These are phyloP conservation scores for Euptelea pleiosperma DNA, from an alignment of 164 flowering plant genomes.

Conservation along the genomic window DNA sequence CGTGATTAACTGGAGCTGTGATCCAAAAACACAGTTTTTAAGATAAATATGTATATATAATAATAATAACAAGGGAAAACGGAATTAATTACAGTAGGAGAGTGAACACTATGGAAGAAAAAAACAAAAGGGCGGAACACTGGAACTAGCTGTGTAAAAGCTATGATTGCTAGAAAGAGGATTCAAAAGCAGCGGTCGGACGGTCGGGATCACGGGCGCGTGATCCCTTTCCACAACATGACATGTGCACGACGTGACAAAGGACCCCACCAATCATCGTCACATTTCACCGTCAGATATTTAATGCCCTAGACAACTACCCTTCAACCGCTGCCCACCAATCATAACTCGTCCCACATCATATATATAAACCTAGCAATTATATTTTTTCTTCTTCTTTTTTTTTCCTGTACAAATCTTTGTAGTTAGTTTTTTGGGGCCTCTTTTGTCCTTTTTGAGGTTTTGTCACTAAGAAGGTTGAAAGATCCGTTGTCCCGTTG, in stretches of 20 bases:
- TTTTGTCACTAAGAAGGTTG: conserved; percentile 17
- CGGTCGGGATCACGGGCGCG: conserved; percentile 12
- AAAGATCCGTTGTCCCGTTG: conserved; percentile 87
- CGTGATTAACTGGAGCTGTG: no score
- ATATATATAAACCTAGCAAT: not conserved
- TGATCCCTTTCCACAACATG: not conserved
- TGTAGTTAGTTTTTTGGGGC: conserved; percentile 8
- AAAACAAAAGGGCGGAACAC: not conserved
- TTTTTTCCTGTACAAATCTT: no score
- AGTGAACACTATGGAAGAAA: not conserved
- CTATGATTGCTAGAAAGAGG: not conserved
- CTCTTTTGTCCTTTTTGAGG: not conserved
- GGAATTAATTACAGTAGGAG: not conserved
- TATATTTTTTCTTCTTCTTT: not conserved
- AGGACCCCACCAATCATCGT: not conserved
- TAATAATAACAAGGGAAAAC: not conserved
- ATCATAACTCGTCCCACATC: not conserved
- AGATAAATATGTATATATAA: no score
- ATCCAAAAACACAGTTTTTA: no score
- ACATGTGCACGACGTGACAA: not conserved
- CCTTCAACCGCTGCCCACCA: not conserved
- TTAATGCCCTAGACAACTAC: not conserved
- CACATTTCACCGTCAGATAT: not conserved
- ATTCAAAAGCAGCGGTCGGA: conserved; percentile 6
- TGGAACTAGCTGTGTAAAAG: not conserved